Evolutionary conservation across 2,329 filamentous ascomycete species (phyloP).

Genomic region (Fusarium tanahbumbuense): DNA sequence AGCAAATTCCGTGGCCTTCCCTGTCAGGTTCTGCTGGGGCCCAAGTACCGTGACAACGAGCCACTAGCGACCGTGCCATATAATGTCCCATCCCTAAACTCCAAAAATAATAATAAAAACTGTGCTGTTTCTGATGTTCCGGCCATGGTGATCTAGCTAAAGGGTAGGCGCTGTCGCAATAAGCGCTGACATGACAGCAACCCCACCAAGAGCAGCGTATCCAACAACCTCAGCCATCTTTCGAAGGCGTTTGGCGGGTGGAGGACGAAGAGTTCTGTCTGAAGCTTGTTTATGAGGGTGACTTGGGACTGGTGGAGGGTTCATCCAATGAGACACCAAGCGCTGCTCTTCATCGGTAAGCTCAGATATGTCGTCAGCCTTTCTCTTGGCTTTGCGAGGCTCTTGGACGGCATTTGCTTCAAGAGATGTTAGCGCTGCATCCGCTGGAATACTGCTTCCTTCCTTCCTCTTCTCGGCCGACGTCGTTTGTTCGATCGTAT

Average conservation of each 20-base stretch:
- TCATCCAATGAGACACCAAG: not conserved
- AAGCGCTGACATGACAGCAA: conserved; percentile 55
- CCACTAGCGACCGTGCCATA: not conserved
- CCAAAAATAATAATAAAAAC: conserved; percentile 19
- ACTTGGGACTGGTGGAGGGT: not conserved
- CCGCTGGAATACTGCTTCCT: not conserved
- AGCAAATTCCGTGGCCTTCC: not conserved
- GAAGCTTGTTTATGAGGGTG: not conserved
- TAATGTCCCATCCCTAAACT: conserved; percentile 26
- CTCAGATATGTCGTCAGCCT: conserved; percentile 46
- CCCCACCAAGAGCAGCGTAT: conserved; percentile 53
- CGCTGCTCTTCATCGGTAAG: conserved; percentile 27
- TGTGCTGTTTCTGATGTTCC: not conserved
- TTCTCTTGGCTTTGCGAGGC: conserved; percentile 42
- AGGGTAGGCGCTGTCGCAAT: conserved; percentile 54
- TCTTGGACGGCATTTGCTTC: not conserved
- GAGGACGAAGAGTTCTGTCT: not conserved
- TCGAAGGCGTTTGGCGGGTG: conserved; percentile 49
- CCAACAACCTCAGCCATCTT: conserved; percentile 52
- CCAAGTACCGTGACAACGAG: not conserved
- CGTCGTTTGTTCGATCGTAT: not conserved
- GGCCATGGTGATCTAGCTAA: conserved; percentile 7
- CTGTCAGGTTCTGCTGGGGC: not conserved
- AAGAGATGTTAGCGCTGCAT: not conserved
- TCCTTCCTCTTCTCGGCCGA: conserved; percentile 5